Evolutionary conservation across 257 asterid genomes (phyloP).

Genomic region (Striga asiatica): DNA sequence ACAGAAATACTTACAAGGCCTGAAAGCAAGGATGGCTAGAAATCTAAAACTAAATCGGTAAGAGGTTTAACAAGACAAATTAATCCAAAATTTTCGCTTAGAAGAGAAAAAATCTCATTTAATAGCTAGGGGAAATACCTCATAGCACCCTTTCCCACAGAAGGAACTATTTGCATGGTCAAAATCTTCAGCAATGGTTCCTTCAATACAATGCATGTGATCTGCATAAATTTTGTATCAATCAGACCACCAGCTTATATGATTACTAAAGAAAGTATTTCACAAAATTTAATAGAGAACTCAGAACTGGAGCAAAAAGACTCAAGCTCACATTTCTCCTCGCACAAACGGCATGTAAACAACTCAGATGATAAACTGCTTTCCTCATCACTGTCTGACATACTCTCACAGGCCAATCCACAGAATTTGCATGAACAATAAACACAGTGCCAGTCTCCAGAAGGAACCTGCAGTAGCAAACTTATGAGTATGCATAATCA

Average conservation of each 20-base stretch:
- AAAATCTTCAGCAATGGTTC: conserved; percentile 28
- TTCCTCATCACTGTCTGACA: conserved; percentile 32
- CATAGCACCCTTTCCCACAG: conserved; percentile 73
- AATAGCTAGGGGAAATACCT: conserved; percentile 34
- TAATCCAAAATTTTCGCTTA: not conserved
- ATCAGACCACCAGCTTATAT: conserved; percentile 8
- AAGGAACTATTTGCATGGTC: conserved; percentile 32
- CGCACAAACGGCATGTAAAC: conserved; percentile 54
- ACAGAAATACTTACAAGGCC: conserved; percentile 9
- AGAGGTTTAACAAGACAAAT: not conserved
- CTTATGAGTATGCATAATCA: conserved; percentile 6
- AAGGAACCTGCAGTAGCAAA: conserved; percentile 44
- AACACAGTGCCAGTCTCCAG: conserved; percentile 84
- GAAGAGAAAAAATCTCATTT: conserved; percentile 8
- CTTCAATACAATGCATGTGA: conserved; percentile 49
- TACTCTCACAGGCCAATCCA: conserved; percentile 42
- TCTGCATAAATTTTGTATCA: conserved; percentile 36
- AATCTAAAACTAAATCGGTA: too few species aligned
- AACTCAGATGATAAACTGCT: conserved; percentile 27
- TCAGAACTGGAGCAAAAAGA: conserved; percentile 8
- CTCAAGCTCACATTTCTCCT: conserved; percentile 61
- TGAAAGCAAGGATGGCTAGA: not conserved
- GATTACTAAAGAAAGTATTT: conserved; percentile 4
- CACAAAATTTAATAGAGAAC: not conserved
- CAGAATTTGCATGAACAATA: conserved; percentile 94